Percentiles rank a stretch among this genome's conserved stretches.
Evolutionary conservation across 345 rosid species (phyloP).

Genomic region (Boechera retrofracta): DNA sequence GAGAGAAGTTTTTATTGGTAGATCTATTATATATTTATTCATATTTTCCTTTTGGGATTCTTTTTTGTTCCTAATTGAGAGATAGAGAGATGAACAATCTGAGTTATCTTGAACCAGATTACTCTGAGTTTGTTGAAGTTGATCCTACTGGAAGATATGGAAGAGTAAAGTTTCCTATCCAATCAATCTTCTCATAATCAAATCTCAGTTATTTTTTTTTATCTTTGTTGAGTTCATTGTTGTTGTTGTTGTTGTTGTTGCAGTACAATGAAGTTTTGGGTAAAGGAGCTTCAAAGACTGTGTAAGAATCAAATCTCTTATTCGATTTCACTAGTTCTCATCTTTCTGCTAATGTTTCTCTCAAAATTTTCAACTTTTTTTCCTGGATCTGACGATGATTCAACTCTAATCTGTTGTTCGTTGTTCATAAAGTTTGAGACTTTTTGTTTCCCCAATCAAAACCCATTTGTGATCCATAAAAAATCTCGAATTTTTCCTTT

Average conservation of each 20-base stretch:
- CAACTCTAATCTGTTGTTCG: neutral
- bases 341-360: conserved; percentile 6
- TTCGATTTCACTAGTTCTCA: neutral
- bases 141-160: conserved; percentile 99
- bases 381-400: conserved; percentile 40
- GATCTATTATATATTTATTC: conserved; percentile 30
- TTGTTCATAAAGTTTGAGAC: conserved; percentile 32
- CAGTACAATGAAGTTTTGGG: conserved; percentile 97
- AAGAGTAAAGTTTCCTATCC: conserved; percentile 57
- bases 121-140: conserved; percentile 89
- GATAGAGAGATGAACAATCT: conserved; percentile 65
- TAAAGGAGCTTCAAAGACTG: conserved; percentile 98
- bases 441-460: conserved; percentile 21
- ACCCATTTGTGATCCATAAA: conserved; percentile 24
- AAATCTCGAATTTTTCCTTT: neutral
- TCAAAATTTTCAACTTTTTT: neutral
- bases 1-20: conserved; percentile 29
- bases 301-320: conserved; percentile 57
- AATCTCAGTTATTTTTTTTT: conserved; percentile 28
- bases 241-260: conserved; percentile 39
- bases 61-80: conserved; percentile 15
- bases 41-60: neutral
- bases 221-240: conserved; percentile 14
- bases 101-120: conserved; percentile 60
- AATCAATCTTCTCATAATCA: conserved; percentile 22